Conservation (phyloP, 345 rosid genomes). For the Microthlaspi erraticum region DNA sequence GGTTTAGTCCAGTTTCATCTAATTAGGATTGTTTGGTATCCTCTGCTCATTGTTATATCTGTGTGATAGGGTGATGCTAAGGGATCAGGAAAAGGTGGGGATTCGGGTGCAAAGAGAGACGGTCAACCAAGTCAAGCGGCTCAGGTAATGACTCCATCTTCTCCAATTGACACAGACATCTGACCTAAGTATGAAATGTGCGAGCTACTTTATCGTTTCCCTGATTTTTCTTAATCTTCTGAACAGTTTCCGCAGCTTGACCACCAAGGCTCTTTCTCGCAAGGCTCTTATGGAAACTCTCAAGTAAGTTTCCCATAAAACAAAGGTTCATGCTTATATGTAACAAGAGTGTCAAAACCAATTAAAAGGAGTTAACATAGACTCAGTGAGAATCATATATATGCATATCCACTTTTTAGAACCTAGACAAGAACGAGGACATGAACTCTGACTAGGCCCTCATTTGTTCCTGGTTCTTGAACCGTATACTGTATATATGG, state of each 20-base stretch:
- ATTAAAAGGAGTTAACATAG: too few species aligned
- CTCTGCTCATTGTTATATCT: slow-evolving; percentile 6
- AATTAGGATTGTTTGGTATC: slow-evolving; percentile 28
- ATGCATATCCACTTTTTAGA: background rate
- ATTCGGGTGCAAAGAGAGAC: slow-evolving; percentile 59
- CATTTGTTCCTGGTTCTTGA: background rate
- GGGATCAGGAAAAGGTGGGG: slow-evolving; percentile 77
- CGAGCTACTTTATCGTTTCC: too few species aligned
- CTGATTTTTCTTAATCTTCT: slow-evolving; percentile 13
- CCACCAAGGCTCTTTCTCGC: slow-evolving; percentile 58
- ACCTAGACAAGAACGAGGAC: background rate
- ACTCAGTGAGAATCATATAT: too few species aligned
- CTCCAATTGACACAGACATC: background rate
- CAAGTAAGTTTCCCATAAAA: slow-evolving; percentile 49
- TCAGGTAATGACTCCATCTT: slow-evolving; percentile 51
- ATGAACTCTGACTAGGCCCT: slow-evolving; percentile 14
- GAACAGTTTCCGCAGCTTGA: slow-evolving; percentile 54
- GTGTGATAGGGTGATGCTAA: slow-evolving; percentile 71
- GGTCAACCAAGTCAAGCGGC: slow-evolving; percentile 51
- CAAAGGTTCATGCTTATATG: background rate
- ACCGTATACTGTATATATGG: background rate
- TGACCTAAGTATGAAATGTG: background rate
- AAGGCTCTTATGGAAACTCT: slow-evolving; percentile 58
- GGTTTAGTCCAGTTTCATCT: background rate
- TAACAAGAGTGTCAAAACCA: too few species aligned